Conservation (phyloP, 2,329 filamentous ascomycete genomes). For the Lasiodiplodia gonubiensis region DNA sequence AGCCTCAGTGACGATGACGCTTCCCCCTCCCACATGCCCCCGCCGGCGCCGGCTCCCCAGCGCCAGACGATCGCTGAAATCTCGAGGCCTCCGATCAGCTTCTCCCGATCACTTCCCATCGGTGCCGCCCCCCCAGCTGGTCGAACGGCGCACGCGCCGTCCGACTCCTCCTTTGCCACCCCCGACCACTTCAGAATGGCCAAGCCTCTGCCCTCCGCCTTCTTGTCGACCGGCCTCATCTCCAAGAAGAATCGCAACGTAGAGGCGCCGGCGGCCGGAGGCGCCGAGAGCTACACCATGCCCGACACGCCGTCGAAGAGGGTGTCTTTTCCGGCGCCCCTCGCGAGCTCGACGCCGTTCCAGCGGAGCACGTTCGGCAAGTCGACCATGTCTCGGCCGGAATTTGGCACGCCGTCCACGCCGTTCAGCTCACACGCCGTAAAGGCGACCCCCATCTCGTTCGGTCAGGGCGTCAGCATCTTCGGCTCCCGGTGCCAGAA, state of each 20-base stretch:
- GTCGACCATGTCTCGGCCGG: slow-evolving; percentile 68
- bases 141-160: slow-evolving; percentile 47
- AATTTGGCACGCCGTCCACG: slow-evolving; percentile 80
- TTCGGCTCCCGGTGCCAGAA: slow-evolving; percentile 57
- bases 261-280: slow-evolving; percentile 65
- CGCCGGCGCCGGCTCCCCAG: slow-evolving; percentile 40
- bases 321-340: slow-evolving; percentile 73
- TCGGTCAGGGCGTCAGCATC: slow-evolving; percentile 67
- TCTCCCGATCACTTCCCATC: slow-evolving; percentile 77
- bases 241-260: slow-evolving; percentile 87
- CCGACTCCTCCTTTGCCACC: slow-evolving; percentile 69
- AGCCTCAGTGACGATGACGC: slow-evolving; percentile 70
- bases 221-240: slow-evolving; percentile 92
- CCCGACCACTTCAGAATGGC: slow-evolving; percentile 77
- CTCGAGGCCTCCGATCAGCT: slow-evolving; percentile 46
- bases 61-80: slow-evolving; percentile 32
- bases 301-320: slow-evolving; percentile 98
- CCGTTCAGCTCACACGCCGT: slow-evolving; percentile 73
- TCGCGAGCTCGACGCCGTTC: slow-evolving; percentile 53
- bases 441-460: slow-evolving; percentile 69
- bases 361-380: slow-evolving; percentile 64
- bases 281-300: slow-evolving; percentile 68
- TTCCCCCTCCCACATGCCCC: slow-evolving; percentile 67
- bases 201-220: slow-evolving; percentile 79
- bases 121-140: slow-evolving; percentile 62